Evolutionary conservation across 192 early-diverging fungal genomes (phyloP), one percentile per base, ranked within the genome.

Genomic region (Helicostylum pulchrum): DNA sequence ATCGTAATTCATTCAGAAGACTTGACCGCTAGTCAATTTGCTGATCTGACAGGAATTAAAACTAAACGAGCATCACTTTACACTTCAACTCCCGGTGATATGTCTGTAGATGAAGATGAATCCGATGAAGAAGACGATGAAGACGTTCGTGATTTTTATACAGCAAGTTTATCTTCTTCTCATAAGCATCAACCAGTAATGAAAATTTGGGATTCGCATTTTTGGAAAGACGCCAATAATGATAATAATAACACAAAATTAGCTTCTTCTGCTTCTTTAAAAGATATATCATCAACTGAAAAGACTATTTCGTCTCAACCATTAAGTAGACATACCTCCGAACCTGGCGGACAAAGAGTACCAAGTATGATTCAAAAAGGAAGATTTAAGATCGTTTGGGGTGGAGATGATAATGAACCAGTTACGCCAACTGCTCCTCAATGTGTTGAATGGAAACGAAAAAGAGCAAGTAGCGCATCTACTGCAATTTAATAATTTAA

Each of bases 11-110:
- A 49, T 19, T 67, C 59, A 12, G 65, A 73, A 51, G 66, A 73
- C 30, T 44, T 73, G 54, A 73, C 71, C 2, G 71, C 65, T 12
- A 58, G 66, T 17, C 62, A 67, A 46, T 68, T 68, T 64, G 71
- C 71, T 12, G 21, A 67, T 34, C 26, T 67, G 45, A 64, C 66
- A 23, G 71, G 71, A 11, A 68, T 73, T 36, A 67, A 65, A 23
- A 60, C 58, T 17, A 26, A 26, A 26, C 26, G 26, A 26, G 26
- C 26, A 26, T 26, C 26, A 26, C 45, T 36, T 8, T 42, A 57
- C 15, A 49, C 42, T 10, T 31, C 19, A n/a, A 32, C 26, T n/a
- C 17, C 46, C 23, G 17, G 32, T 2, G 26, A 65, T 60, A 26
- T 26, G 26, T 31, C 30, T 15, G 4, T 43, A 44, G 54, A 66